Evolutionary conservation across 306 rosid species (phyloP).

Genomic region (Cajanus cajan): DNA sequence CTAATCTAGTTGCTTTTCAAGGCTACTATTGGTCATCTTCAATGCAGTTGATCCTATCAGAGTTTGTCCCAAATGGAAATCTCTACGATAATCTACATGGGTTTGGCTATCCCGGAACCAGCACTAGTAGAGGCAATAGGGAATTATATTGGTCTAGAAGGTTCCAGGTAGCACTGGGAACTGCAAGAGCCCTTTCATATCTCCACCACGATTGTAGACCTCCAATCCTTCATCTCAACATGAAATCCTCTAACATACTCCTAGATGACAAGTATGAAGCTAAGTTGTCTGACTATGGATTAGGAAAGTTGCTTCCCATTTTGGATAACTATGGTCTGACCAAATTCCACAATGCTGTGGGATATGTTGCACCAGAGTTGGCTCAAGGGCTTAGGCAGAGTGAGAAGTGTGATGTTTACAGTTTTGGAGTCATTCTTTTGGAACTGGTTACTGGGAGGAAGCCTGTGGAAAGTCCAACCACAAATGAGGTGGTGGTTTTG

Average conservation of each 20-base stretch:
- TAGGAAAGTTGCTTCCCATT: slow-evolving; percentile 87
- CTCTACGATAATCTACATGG: slow-evolving; percentile 87
- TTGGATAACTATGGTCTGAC: slow-evolving; percentile 78
- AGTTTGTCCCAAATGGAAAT: slow-evolving; percentile 82
- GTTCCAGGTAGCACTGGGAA: slow-evolving; percentile 82
- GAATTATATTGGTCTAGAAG: slow-evolving; percentile 78
- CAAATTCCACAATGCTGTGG: slow-evolving; percentile 79
- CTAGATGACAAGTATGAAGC: slow-evolving; percentile 74
- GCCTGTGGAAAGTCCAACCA: slow-evolving; percentile 90
- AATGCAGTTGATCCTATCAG: slow-evolving; percentile 89
- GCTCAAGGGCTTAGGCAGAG: slow-evolving; percentile 86
- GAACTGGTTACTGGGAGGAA: slow-evolving; percentile 96
- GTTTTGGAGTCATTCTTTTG: slow-evolving; percentile 91
- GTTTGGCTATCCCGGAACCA: slow-evolving; percentile 69
- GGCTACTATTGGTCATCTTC: slow-evolving; percentile 96
- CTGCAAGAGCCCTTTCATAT: slow-evolving; percentile 83
- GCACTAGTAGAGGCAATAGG: slow-evolving; percentile 67
- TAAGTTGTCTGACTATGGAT: slow-evolving; percentile 89
- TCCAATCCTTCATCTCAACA: slow-evolving; percentile 93
- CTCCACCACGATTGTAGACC: slow-evolving; percentile 97
- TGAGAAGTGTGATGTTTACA: slow-evolving; percentile 93
- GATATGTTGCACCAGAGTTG: slow-evolving; percentile 96
- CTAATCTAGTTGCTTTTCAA: slow-evolving; percentile 78
- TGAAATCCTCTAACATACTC: slow-evolving; percentile 89
- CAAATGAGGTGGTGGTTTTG: slow-evolving; percentile 77